Evolutionary conservation across 2,329 filamentous ascomycete species (phyloP).

Genomic region (Paraconiothyrium sp.): DNA sequence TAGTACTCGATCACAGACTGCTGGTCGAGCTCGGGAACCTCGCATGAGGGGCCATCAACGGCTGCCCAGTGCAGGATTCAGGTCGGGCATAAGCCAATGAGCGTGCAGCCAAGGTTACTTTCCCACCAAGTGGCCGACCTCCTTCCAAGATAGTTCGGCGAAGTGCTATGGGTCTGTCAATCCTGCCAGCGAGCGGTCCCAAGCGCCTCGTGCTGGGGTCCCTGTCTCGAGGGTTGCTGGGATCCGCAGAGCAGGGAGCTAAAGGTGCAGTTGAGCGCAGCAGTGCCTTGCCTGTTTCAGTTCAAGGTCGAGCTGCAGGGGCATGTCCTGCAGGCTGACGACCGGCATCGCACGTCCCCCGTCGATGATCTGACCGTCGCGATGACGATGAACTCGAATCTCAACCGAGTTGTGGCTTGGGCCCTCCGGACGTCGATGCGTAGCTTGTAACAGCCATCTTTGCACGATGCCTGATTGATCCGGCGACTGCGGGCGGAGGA

Average conservation of each 20-base stretch:
- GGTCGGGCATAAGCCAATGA: conserved; percentile 29
- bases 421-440: conserved; percentile 30
- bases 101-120: conserved; percentile 27
- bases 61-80: conserved; percentile 40
- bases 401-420: conserved; percentile 35
- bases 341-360: conserved; percentile 26
- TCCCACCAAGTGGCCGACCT: conserved; percentile 28
- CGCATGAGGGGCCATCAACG: conserved; percentile 28
- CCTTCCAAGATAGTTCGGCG: conserved; percentile 32
- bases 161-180: conserved; percentile 27
- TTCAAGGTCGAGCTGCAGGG: conserved; percentile 34
- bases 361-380: conserved; percentile 28
- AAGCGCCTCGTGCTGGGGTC: conserved; percentile 25
- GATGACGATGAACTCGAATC: conserved; percentile 28
- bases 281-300: conserved; percentile 43
- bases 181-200: conserved; percentile 24
- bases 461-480: neutral
- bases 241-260: conserved; percentile 24
- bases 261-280: conserved; percentile 30
- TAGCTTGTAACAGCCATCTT: conserved; percentile 29
- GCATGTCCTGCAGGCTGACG: conserved; percentile 42
- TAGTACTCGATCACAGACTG: conserved; percentile 31
- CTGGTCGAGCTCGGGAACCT: conserved; percentile 30
- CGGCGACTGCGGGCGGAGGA: conserved; percentile 12
- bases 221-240: conserved; percentile 25